Percentiles rank a stretch among this genome's conserved stretches.
These are phyloP conservation scores for Xylaria sp. DNA, from an alignment of 2,329 filamentous ascomycete species.

Conservation along the genomic window DNA sequence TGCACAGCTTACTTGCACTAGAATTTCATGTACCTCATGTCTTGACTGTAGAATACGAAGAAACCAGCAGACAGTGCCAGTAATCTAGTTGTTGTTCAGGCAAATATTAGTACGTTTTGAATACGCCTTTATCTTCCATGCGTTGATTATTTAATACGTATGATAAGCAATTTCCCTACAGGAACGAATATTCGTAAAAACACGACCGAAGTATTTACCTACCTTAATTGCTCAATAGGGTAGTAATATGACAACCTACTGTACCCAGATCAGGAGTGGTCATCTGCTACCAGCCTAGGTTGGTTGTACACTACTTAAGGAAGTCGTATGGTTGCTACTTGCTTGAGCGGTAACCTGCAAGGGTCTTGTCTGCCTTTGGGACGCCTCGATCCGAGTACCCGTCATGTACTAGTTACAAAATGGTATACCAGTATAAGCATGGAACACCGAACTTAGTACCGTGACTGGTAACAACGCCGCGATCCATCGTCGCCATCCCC, in stretches of 20 bases:
- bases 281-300: background rate
- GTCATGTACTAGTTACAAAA: constrained; percentile 5
- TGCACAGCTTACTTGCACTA: no score
- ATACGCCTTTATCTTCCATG: background rate
- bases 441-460: background rate
- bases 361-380: constrained; percentile 1
- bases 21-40: background rate
- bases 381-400: constrained; percentile 4
- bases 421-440: no score
- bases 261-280: constrained; percentile 4
- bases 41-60: background rate
- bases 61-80: background rate
- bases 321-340: background rate
- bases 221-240: constrained; percentile 1
- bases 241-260: constrained; percentile 2
- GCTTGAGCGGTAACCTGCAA: background rate
- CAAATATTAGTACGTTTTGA: background rate
- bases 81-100: no score
- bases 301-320: no score
- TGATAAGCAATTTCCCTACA: constrained; percentile 8
- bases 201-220: background rate
- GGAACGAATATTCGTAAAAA: background rate
- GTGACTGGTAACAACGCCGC: constrained; percentile 4
- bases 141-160: constrained; percentile 8
- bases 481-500: background rate